A percentile compares a stretch with the other conserved stretches of the same genome.
phyloP scores from a whole-genome alignment of 78 protist species.

The Dictyostelium citrinum region DNA sequence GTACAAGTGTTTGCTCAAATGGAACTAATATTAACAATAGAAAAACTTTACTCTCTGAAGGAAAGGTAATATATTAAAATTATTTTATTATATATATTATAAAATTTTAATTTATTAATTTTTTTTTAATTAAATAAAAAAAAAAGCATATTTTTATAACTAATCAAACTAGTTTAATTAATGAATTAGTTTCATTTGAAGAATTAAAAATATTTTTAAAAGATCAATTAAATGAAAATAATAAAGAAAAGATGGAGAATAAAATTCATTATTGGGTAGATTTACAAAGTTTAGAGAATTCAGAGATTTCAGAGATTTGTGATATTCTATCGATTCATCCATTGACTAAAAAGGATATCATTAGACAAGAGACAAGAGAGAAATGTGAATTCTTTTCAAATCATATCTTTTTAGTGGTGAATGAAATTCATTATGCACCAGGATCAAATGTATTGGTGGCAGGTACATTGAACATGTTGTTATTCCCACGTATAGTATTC shows the following conservation, averaged over 20 bases:
- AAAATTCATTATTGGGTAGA: slow-evolving; percentile 57
- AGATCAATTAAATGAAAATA: slow-evolving; percentile 3
- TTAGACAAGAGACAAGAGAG: slow-evolving; percentile 65
- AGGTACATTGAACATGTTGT: slow-evolving; percentile 27
- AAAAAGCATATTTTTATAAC: slow-evolving; percentile 5
- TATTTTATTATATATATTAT: too few relatives aligned
- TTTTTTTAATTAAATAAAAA: background rate
- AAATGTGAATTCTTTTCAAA: slow-evolving; percentile 66
- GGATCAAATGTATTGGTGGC: slow-evolving; percentile 24
- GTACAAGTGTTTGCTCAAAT: background rate
- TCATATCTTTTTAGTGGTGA: slow-evolving; percentile 46
- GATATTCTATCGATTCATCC: slow-evolving; percentile 21
- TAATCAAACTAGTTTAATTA: background rate
- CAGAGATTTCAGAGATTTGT: slow-evolving; percentile 31
- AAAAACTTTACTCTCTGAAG: background rate
- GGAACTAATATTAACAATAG: background rate
- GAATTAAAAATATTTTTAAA: slow-evolving; percentile 11
- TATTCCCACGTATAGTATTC: slow-evolving; percentile 6
- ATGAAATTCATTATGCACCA: slow-evolving; percentile 63
- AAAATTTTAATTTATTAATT: too few relatives aligned
- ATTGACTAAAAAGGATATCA: slow-evolving; percentile 55
- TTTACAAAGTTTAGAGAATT: slow-evolving; percentile 2
- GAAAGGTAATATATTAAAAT: too few relatives aligned
- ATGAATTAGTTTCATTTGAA: slow-evolving; percentile 20
- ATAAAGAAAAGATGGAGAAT: background rate